Conservation (phyloP, 495 filamentous ascomycete genomes). For the Pyrenula massariospora region DNA sequence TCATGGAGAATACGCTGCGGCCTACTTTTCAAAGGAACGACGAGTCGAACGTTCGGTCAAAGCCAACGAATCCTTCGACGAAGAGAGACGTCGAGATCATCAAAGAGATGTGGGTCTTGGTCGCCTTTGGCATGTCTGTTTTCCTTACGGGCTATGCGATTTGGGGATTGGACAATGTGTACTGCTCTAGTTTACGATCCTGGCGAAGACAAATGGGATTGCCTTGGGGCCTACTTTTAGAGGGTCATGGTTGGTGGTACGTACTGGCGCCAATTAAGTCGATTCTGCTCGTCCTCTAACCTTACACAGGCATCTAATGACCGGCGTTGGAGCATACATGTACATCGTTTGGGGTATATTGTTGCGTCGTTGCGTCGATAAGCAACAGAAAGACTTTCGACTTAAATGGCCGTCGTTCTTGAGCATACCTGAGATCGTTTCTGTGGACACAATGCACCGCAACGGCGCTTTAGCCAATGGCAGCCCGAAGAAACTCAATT, state of each 20-base stretch:
- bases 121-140: conserved; percentile 53
- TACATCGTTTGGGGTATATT: conserved; percentile 83
- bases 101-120: conserved; percentile 66
- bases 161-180: conserved; percentile 80
- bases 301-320: conserved; percentile 49
- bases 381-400: conserved; percentile 62
- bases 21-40: conserved; percentile 29
- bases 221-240: conserved; percentile 82
- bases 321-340: conserved; percentile 60
- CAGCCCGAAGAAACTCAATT: not conserved
- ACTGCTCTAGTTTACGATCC: conserved; percentile 55
- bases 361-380: conserved; percentile 70
- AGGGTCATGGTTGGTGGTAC: conserved; percentile 98
- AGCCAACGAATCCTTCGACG: conserved; percentile 24
- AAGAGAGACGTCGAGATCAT: conserved; percentile 46
- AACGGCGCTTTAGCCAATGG: not conserved
- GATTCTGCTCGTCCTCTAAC: conserved; percentile 3
- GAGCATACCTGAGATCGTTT: conserved; percentile 55
- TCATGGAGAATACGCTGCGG: conserved; percentile 75
- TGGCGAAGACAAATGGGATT: conserved; percentile 67
- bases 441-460: not conserved
- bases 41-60: conserved; percentile 12
- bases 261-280: conserved; percentile 30
- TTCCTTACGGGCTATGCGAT: conserved; percentile 79
- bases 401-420: conserved; percentile 60